phyloP scores from a whole-genome alignment of 2,329 filamentous ascomycete genomes.

The Coniochaeta sp. region DNA sequence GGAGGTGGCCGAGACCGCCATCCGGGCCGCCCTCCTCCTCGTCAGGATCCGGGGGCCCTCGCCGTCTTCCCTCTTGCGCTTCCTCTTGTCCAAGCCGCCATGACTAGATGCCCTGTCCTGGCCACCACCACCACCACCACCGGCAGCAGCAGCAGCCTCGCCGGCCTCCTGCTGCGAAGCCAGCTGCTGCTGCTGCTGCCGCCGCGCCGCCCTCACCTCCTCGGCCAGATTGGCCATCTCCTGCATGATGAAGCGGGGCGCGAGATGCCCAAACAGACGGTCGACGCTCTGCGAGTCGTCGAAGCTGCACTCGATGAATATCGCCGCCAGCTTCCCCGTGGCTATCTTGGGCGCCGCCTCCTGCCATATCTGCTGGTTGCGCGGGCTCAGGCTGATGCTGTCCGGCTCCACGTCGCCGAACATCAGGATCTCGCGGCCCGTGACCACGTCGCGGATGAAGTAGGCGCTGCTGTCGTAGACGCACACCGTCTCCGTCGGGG shows the following conservation, averaged over 20 bases:
- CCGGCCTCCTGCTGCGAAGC: constrained; percentile 26
- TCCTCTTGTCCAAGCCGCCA: constrained; percentile 37
- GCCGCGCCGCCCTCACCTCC: constrained; percentile 54
- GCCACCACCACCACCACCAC: constrained; percentile 1
- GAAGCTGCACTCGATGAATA: constrained; percentile 96
- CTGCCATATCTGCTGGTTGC: constrained; percentile 77
- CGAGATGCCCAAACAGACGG: constrained; percentile 80
- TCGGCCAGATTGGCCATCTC: constrained; percentile 67
- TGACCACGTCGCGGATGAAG: constrained; percentile 73
- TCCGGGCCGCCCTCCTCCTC: constrained; percentile 8
- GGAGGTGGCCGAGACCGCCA: constrained; percentile 4
- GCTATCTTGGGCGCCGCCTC: constrained; percentile 83
- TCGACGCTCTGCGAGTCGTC: constrained; percentile 71
- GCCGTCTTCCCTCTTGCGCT: constrained; percentile 54
- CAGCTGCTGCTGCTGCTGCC: constrained; percentile 28
- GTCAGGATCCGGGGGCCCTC: constrained; percentile 19
- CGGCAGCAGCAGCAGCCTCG: constrained; percentile 1
- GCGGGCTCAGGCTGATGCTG: constrained; percentile 69
- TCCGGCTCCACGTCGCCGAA: constrained; percentile 97
- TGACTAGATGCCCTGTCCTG: background rate
- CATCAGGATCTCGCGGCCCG: constrained; percentile 73
- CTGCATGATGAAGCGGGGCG: constrained; percentile 71
- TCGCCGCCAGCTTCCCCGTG: constrained; percentile 61
- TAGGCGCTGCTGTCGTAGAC: constrained; percentile 88
- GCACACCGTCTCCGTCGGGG: constrained; percentile 40